A percentile compares a stretch with the other conserved stretches of the same genome.
These are phyloP conservation scores for Lenzites betulinus DNA, from an alignment of 768 basidiomycete species.

Conservation along the genomic window DNA sequence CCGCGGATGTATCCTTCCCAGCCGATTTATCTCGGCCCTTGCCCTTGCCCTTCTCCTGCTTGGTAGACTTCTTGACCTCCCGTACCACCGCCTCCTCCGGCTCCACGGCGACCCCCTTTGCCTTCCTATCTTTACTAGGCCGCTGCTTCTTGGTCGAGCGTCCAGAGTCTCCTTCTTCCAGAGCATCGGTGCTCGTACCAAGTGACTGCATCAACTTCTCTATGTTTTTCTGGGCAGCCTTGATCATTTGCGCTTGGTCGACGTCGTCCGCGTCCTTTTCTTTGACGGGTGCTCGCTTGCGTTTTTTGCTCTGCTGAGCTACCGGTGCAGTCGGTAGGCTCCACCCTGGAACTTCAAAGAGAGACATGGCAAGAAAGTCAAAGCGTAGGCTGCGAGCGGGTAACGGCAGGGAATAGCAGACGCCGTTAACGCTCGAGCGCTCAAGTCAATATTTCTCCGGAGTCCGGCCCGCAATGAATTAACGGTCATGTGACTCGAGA, in stretches of 20 bases:
- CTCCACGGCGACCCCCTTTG: slow-evolving; percentile 7
- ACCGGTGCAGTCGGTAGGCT: slow-evolving; percentile 29
- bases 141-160: slow-evolving; percentile 21
- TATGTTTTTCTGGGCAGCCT: slow-evolving; percentile 34
- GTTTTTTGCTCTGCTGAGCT: slow-evolving; percentile 26
- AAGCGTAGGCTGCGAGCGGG: too few species aligned
- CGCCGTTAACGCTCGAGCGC: too few species aligned
- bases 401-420: too few species aligned
- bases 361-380: slow-evolving; percentile 32
- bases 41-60: neutral
- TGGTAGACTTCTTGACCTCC: slow-evolving; percentile 4
- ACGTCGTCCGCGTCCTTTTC: slow-evolving; percentile 11
- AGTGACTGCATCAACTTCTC: slow-evolving; percentile 37
- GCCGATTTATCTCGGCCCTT: neutral
- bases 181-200: slow-evolving; percentile 20
- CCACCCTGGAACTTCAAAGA: slow-evolving; percentile 42
- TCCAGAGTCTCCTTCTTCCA: slow-evolving; percentile 3
- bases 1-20: neutral
- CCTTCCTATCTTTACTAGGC: slow-evolving; percentile 13
- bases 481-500: neutral
- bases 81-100: neutral
- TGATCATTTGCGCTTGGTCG: slow-evolving; percentile 26
- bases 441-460: too few species aligned
- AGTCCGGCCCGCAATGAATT: too few species aligned
- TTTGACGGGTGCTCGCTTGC: slow-evolving; percentile 28